These are phyloP conservation scores for Suillus decipiens DNA, from an alignment of 768 basidiomycete species.

Conservation along the genomic window DNA sequence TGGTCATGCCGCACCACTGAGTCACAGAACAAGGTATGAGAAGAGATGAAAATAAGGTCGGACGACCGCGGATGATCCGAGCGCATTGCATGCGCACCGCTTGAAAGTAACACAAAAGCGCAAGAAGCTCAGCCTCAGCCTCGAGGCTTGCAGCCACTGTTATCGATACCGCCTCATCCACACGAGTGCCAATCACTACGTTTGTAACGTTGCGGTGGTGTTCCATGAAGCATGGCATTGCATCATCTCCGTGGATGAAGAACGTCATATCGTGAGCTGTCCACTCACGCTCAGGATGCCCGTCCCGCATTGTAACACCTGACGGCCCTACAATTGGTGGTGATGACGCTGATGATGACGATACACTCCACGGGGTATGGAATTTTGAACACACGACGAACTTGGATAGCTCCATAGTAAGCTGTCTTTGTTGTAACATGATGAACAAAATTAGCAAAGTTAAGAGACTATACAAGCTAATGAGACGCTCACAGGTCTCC, in stretches of 20 bases:
- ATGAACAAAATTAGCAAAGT: not conserved
- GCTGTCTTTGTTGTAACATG: not conserved
- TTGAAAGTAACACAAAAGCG: conserved; percentile 5
- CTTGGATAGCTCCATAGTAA: not conserved
- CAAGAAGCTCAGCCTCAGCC: conserved; percentile 12
- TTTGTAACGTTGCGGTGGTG: conserved; percentile 4
- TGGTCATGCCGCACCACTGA: not conserved
- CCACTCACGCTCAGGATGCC: conserved; percentile 10
- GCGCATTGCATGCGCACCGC: conserved; percentile 5
- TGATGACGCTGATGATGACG: conserved; percentile 11
- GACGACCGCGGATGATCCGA: conserved; percentile 16
- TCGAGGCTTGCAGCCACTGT: conserved; percentile 19
- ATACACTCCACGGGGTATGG: not conserved
- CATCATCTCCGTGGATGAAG: conserved; percentile 19
- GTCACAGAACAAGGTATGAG: not conserved
- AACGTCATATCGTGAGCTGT: conserved; percentile 13
- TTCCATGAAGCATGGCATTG: conserved; percentile 7
- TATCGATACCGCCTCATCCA: conserved; percentile 4
- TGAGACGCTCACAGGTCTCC: not conserved
- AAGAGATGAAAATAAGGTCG: conserved; percentile 11
- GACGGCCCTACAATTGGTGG: no score
- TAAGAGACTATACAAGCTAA: not conserved
- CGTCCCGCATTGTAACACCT: not conserved
- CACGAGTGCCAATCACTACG: not conserved
- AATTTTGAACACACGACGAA: not conserved